phyloP scores from a whole-genome alignment of 306 rosid species.

The Castanea sativa region DNA sequence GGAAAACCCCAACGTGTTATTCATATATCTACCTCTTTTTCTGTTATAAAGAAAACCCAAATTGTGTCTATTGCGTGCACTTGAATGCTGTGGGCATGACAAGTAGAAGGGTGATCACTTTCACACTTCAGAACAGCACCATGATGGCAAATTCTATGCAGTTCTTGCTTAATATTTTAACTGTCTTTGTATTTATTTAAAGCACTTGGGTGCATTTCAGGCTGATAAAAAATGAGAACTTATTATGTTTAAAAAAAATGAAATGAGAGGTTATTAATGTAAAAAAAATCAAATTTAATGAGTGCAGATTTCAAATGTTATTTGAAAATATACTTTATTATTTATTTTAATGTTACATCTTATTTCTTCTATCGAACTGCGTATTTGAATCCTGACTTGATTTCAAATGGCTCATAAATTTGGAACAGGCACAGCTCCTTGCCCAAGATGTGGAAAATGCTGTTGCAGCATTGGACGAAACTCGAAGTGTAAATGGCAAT shows the following conservation, averaged over 20 bases:
- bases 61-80: too few species aligned
- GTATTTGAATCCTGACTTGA: not conserved
- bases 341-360: not conserved
- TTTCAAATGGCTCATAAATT: conserved; percentile 19
- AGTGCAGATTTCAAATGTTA: not conserved
- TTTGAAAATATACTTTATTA: not conserved
- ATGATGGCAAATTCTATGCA: not conserved
- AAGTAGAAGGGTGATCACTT: not conserved
- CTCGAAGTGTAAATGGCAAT: conserved; percentile 16
- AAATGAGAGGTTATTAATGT: not conserved
- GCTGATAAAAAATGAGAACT: not conserved
- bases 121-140: not conserved
- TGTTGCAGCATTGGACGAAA: conserved; percentile 36
- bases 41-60: too few species aligned
- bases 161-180: not conserved
- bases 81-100: too few species aligned
- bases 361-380: not conserved
- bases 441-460: conserved; percentile 65
- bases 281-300: not conserved
- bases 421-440: conserved; percentile 86
- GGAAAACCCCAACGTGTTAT: too few species aligned
- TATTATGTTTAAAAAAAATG: too few species aligned
- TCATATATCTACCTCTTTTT: too few species aligned
- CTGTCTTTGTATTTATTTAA: not conserved
- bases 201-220: not conserved